Conservation (phyloP, 306 rosid genomes). For the Psophocarpus tetragonolobus region DNA sequence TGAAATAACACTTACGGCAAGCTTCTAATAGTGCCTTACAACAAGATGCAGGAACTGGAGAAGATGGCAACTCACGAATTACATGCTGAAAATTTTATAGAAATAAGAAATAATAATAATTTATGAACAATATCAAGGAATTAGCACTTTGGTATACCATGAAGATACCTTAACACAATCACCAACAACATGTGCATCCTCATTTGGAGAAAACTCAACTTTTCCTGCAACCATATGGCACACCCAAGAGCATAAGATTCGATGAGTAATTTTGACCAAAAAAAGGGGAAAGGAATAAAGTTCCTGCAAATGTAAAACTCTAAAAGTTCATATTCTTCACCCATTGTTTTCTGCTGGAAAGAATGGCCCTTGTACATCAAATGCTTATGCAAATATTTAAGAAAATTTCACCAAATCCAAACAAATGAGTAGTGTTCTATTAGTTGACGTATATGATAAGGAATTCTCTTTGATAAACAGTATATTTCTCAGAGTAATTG, state of each 20-base stretch:
- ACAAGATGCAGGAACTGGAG: conserved; percentile 99
- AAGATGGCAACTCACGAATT: conserved; percentile 89
- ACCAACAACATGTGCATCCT: conserved; percentile 91
- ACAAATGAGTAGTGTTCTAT: neutral
- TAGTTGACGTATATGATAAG: conserved; percentile 1
- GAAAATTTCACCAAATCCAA: neutral
- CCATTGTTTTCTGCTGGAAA: neutral
- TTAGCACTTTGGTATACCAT: conserved; percentile 17
- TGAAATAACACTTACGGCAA: conserved; percentile 67
- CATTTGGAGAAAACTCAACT: conserved; percentile 72
- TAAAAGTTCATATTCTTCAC: conserved; percentile 9
- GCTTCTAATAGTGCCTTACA: conserved; percentile 92
- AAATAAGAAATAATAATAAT: conserved; percentile 12
- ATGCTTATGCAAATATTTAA: conserved; percentile 12
- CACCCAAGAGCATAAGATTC: conserved; percentile 34
- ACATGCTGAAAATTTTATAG: conserved; percentile 61
- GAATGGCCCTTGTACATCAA: neutral
- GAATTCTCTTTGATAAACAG: conserved; percentile 2
- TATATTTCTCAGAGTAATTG: conserved; percentile 13
- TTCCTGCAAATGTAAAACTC: neutral
- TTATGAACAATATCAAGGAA: conserved; percentile 27
- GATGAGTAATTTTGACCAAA: neutral
- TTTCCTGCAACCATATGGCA: conserved; percentile 69
- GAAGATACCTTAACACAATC: conserved; percentile 86
- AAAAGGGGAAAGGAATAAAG: neutral